These are phyloP conservation scores for Xerocomus brunneocitrinus DNA, from an alignment of 768 basidiomycete genomes.

Conservation along the genomic window DNA sequence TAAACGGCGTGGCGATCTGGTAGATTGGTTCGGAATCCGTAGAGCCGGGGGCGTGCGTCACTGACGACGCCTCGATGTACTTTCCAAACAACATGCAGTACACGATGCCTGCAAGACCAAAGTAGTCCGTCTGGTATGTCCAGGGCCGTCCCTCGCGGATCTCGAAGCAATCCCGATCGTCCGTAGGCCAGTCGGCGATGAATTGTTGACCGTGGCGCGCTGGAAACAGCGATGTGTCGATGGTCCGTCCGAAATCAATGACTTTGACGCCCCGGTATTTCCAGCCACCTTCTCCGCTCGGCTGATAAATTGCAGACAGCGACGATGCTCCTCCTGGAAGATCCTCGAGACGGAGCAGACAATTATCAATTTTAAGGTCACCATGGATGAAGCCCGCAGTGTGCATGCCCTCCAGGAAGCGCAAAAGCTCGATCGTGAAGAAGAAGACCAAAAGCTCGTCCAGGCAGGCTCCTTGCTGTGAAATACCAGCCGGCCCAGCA, in stretches of 20 bases:
- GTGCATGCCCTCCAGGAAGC: slow-evolving; percentile 80
- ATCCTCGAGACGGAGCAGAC: slow-evolving; percentile 86
- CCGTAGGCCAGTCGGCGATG: slow-evolving; percentile 82
- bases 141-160: slow-evolving; percentile 78
- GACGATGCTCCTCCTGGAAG: slow-evolving; percentile 63
- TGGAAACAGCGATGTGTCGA: slow-evolving; percentile 83
- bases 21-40: slow-evolving; percentile 37
- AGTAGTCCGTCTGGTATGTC: slow-evolving; percentile 96
- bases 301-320: slow-evolving; percentile 76
- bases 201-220: slow-evolving; percentile 61
- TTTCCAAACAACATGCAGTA: slow-evolving; percentile 97
- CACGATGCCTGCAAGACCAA: slow-evolving; percentile 89
- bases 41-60: slow-evolving; percentile 34
- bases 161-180: slow-evolving; percentile 90
- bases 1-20: slow-evolving; percentile 74
- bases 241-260: slow-evolving; percentile 96
- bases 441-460: slow-evolving; percentile 95
- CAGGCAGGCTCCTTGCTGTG: slow-evolving; percentile 74
- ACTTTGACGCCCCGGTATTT: slow-evolving; percentile 79
- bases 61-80: slow-evolving; percentile 77
- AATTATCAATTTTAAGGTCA: slow-evolving; percentile 99
- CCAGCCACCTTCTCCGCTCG: slow-evolving; percentile 83
- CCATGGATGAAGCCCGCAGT: slow-evolving; percentile 86
- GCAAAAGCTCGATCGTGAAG: slow-evolving; percentile 88
- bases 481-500: slow-evolving; percentile 68